These are phyloP conservation scores for Didymella glomerata DNA, from an alignment of 2,329 filamentous ascomycete species.

Conservation along the genomic window DNA sequence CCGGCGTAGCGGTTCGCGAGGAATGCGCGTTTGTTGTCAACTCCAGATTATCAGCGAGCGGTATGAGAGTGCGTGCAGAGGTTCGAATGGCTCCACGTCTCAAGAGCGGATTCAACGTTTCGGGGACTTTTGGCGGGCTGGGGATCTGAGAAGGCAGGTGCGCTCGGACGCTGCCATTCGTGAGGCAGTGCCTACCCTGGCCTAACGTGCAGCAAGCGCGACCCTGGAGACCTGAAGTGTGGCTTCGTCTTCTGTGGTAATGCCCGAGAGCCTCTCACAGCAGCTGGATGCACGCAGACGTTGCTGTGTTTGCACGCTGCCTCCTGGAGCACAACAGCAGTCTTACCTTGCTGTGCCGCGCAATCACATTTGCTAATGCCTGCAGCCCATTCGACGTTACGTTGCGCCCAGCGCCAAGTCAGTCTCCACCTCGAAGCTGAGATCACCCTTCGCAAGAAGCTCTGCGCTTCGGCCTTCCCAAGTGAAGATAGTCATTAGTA, in stretches of 20 bases:
- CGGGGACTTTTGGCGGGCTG: constrained; percentile 25
- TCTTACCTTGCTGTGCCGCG: constrained; percentile 7
- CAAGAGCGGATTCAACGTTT: constrained; percentile 18
- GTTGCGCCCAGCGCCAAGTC: constrained; percentile 23
- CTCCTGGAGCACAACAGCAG: not conserved
- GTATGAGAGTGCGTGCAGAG: not conserved
- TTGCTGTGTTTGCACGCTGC: not conserved
- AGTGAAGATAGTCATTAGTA: constrained; percentile 13
- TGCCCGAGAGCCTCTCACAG: constrained; percentile 4
- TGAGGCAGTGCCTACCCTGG: constrained; percentile 30
- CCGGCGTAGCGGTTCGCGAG: constrained; percentile 13
- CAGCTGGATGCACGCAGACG: not conserved
- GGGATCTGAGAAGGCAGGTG: constrained; percentile 15
- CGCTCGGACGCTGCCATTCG: constrained; percentile 25
- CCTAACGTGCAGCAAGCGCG: constrained; percentile 18
- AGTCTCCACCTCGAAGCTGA: constrained; percentile 20
- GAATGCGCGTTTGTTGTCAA: constrained; percentile 20
- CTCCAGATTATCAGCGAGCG: constrained; percentile 1
- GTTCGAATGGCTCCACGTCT: constrained; percentile 16
- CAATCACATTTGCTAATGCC: constrained; percentile 2
- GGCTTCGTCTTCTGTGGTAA: not conserved
- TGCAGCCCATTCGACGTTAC: constrained; percentile 15
- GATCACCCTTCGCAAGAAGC: constrained; percentile 16
- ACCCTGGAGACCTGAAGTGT: constrained; percentile 15
- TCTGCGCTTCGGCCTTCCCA: constrained; percentile 6